Conservation (phyloP, 345 rosid genomes). For the Microthlaspi erraticum region DNA sequence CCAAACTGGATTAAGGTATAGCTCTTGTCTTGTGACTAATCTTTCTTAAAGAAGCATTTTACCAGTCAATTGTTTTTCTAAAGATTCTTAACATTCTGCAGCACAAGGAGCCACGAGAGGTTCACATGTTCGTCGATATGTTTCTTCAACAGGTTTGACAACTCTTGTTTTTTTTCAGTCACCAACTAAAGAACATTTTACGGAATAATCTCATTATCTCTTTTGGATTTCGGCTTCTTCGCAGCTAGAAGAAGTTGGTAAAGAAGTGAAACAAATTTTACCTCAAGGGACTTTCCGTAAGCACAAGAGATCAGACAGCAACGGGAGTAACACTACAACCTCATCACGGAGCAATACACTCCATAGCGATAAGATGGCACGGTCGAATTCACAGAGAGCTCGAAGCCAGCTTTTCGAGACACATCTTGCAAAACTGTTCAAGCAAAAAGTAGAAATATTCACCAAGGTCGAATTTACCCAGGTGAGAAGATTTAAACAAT, state of each 20-base stretch:
- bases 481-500: conserved; percentile 48
- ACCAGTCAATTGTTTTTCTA: conserved; percentile 26
- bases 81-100: conserved; percentile 51
- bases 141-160: conserved; percentile 85
- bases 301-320: conserved; percentile 91
- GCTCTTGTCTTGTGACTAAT: conserved; percentile 26
- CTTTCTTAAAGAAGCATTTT: conserved; percentile 21
- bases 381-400: conserved; percentile 78
- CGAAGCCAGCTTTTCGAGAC: conserved; percentile 98
- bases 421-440: conserved; percentile 96
- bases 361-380: conserved; percentile 71
- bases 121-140: conserved; percentile 96
- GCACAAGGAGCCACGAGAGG: conserved; percentile 99
- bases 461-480: conserved; percentile 94
- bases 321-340: conserved; percentile 73
- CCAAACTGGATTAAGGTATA: conserved; percentile 98
- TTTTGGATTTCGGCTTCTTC: neutral
- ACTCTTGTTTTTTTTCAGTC: conserved; percentile 24
- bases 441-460: conserved; percentile 97
- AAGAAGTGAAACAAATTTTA: conserved; percentile 85
- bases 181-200: conserved; percentile 7
- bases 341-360: conserved; percentile 89
- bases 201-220: too few species aligned
- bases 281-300: conserved; percentile 75
- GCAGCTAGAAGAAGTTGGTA: conserved; percentile 73